A percentile compares a stretch with the other conserved stretches of the same genome.
These are phyloP conservation scores for Penicillium vulpinum DNA, from an alignment of 2,329 filamentous ascomycete species.

Conservation along the genomic window DNA sequence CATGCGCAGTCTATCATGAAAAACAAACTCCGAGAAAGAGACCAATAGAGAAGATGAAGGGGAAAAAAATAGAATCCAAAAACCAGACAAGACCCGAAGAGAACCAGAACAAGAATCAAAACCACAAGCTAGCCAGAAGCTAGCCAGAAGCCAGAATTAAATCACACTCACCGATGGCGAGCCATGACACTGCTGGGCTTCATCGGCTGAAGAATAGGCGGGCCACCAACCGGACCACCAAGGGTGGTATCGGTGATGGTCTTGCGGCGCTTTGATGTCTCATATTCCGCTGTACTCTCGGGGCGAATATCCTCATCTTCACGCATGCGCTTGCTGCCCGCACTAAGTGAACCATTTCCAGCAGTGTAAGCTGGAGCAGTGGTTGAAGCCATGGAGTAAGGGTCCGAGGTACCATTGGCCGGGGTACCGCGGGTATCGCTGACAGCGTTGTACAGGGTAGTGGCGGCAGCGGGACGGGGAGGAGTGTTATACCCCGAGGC, in stretches of 20 bases:
- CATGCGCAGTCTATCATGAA: slow-evolving; percentile 23
- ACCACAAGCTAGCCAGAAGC: slow-evolving; percentile 9
- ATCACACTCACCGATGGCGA: slow-evolving; percentile 37
- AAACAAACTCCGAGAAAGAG: slow-evolving; percentile 11
- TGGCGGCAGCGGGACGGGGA: slow-evolving; percentile 68
- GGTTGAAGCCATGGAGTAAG: slow-evolving; percentile 68
- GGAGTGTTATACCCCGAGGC: slow-evolving; percentile 74
- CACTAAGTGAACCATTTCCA: slow-evolving; percentile 63
- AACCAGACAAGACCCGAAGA: not conserved
- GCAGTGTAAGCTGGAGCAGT: slow-evolving; percentile 55
- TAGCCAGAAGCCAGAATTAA: not conserved
- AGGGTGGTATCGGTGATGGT: slow-evolving; percentile 64
- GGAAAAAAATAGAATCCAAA: slow-evolving; percentile 6
- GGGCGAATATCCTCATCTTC: slow-evolving; percentile 68
- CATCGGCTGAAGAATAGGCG: slow-evolving; percentile 45
- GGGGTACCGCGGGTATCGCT: slow-evolving; percentile 70
- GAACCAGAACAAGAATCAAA: slow-evolving; percentile 7
- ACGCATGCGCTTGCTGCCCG: slow-evolving; percentile 60
- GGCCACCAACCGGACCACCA: slow-evolving; percentile 46
- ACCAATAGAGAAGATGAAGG: not conserved
- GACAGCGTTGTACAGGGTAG: slow-evolving; percentile 86
- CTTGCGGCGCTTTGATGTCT: slow-evolving; percentile 72
- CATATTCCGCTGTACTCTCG: slow-evolving; percentile 61
- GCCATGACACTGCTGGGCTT: slow-evolving; percentile 45
- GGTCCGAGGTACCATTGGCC: slow-evolving; percentile 67